phyloP scores from a whole-genome alignment of 441 rosid species.

The Pelargonium myrrhifolium region DNA sequence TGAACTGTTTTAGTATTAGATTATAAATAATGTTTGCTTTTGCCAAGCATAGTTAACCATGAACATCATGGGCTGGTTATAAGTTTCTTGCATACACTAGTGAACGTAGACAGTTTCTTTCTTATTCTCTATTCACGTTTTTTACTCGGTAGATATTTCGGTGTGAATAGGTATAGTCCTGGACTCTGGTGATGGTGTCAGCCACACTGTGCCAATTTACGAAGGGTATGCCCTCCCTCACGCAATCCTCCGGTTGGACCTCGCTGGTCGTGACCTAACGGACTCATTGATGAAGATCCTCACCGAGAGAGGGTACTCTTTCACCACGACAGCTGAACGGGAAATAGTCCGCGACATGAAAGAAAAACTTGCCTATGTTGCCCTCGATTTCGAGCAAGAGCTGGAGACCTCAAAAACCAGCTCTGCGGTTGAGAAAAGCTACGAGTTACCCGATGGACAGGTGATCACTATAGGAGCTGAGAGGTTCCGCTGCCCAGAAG shows the following conservation, averaged over 20 bases:
- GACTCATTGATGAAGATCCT: conserved; percentile 63
- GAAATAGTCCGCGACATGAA: conserved; percentile 65
- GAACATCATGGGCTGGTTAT: neutral
- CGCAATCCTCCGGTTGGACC: no score
- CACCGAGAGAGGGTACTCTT: conserved; percentile 60
- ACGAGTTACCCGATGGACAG: conserved; percentile 61
- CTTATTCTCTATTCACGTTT: no score
- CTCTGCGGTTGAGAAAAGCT: conserved; percentile 52
- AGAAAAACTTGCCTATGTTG: conserved; percentile 55
- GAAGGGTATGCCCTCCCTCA: no score
- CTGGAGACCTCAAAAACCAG: conserved; percentile 53
- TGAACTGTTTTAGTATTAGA: neutral
- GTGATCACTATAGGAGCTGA: conserved; percentile 58
- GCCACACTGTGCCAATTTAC: conserved; percentile 61
- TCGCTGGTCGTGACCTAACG: no score
- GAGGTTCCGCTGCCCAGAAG: conserved; percentile 63
- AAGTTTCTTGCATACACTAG: neutral
- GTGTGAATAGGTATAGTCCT: conserved; percentile 43
- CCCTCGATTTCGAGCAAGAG: conserved; percentile 63
- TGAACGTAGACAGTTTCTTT: neutral
- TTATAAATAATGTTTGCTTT: neutral
- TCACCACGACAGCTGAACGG: conserved; percentile 62
- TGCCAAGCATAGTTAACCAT: neutral
- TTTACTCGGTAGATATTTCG: no score
- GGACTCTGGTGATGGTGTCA: conserved; percentile 66